Evolutionary conservation across 805 yeast species (phyloP).

Genomic region (Candida rishiriensis): DNA sequence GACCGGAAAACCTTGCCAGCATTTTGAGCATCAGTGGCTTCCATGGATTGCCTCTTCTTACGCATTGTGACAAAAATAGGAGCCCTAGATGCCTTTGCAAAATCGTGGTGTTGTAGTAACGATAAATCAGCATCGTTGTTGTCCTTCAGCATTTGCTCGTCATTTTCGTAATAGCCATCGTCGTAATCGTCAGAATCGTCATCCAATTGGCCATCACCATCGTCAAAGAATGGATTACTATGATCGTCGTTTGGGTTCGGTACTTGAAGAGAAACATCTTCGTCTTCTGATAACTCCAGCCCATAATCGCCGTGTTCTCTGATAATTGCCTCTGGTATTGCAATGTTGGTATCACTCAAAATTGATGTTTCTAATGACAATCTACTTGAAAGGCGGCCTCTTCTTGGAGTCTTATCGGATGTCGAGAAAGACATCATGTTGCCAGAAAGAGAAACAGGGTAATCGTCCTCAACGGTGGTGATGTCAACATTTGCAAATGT

Average conservation of each 20-base stretch:
- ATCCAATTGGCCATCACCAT: constrained; percentile 4
- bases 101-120: constrained; percentile 5
- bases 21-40: neutral
- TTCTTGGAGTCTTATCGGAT: constrained; percentile 18
- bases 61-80: constrained; percentile 16
- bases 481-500: neutral
- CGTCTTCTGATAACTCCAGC: constrained; percentile 13
- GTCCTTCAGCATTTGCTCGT: constrained; percentile 2
- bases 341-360: constrained; percentile 28
- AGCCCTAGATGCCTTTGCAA: constrained; percentile 1
- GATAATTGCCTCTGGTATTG: constrained; percentile 32
- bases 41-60: constrained; percentile 1
- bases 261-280: constrained; percentile 3
- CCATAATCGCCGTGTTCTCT: constrained; percentile 27
- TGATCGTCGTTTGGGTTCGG: neutral
- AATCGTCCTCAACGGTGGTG: constrained; percentile 4
- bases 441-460: constrained; percentile 2
- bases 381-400: constrained; percentile 19
- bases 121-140: constrained; percentile 18
- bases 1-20: neutral
- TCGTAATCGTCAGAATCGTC: constrained; percentile 9
- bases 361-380: constrained; percentile 23
- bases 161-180: constrained; percentile 2
- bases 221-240: constrained; percentile 6
- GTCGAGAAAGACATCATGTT: constrained; percentile 2